Percentiles rank a stretch among this genome's conserved stretches.
Evolutionary conservation across 2,329 filamentous ascomycete genomes (phyloP).

Genomic region (Akanthomyces lecanii): DNA sequence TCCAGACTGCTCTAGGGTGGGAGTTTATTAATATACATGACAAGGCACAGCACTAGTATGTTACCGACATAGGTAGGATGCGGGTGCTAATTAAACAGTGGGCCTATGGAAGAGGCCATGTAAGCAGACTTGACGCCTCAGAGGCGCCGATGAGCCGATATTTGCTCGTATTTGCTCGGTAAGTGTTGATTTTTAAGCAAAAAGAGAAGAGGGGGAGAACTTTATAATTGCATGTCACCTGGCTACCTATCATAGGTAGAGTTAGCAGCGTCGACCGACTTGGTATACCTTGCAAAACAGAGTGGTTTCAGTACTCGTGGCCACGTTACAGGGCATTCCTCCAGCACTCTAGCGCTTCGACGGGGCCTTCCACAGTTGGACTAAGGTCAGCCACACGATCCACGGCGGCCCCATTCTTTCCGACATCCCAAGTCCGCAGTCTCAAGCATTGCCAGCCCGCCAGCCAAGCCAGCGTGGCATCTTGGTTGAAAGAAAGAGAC

Average conservation of each 20-base stretch:
- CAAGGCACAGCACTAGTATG: too few species aligned
- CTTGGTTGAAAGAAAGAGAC: constrained; percentile 3
- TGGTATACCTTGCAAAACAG: too few species aligned
- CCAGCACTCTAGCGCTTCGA: not conserved
- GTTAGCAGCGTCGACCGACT: too few species aligned
- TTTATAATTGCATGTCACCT: too few species aligned
- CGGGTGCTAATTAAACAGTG: not conserved
- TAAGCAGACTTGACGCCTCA: not conserved
- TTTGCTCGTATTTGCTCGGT: not conserved
- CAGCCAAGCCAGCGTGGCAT: constrained; percentile 17
- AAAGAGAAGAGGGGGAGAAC: too few species aligned
- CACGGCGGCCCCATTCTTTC: constrained; percentile 8
- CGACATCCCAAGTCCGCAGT: constrained; percentile 1
- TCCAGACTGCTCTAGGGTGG: too few species aligned
- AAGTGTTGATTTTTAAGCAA: too few species aligned
- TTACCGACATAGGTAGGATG: too few species aligned
- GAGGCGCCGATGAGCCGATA: not conserved
- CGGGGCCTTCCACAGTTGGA: constrained; percentile 3
- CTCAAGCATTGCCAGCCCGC: not conserved
- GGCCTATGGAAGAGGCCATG: constrained; percentile 9
- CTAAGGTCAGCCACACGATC: not conserved
- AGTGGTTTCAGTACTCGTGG: not conserved
- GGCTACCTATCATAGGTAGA: too few species aligned
- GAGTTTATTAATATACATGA: too few species aligned
- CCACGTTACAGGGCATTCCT: not conserved